Base-by-base conservation (phyloP, 2,329 filamentous ascomycete genomes). In the Sphaerostilbella broomeana region DNA sequence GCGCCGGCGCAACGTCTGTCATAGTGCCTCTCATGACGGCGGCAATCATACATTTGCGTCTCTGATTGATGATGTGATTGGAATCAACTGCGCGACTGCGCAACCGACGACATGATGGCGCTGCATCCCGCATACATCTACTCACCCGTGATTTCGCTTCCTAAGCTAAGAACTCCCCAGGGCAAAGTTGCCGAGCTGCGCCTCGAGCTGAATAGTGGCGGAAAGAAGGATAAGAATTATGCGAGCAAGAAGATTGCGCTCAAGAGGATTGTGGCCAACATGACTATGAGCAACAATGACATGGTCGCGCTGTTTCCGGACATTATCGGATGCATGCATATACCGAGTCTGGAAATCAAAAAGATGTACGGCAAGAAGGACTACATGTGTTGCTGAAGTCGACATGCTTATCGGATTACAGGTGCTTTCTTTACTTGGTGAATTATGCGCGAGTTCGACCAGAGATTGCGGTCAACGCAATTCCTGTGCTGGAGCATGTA, bases 271-370 rank as follows among this genome's bases (percentile, higher is more conserved):
- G 92, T 98, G 54, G 92, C 92, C 61, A 98, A 98, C 62, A 98
- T 98, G 92, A 98, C 92, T 49, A 98, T 98, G 92, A 97, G 90
- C 77, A 98, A 98, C 68, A 98, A 97, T 59, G 92, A 98, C 64
- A 98, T 98, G 92, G 84, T 97, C 40, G 88, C 87, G 26, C 72
- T 98, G 37, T 98, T 98, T 54, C 88, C 90, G 13, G 92, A 98
- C 59, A 84, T 98, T 44, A 86, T 98, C 52, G 81, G 73, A 47
- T 97, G 90, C 71, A 98, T 98, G 92, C 80, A 86, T 53, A 86
- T 98, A 47, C 84, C 82, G 37, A 94, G 85, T 55, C 69, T 98
- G 61, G 92, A 98, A 66, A 95, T 98, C 67, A 98, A 98, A 77
- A 98, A 98, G 74, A 98, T 98, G 92, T 95, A 70, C 51, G 77